A percentile compares a stretch with the other conserved stretches of the same genome.
Conservation (phyloP, 257 asterid species). For the Jacaranda copaia region DNA sequence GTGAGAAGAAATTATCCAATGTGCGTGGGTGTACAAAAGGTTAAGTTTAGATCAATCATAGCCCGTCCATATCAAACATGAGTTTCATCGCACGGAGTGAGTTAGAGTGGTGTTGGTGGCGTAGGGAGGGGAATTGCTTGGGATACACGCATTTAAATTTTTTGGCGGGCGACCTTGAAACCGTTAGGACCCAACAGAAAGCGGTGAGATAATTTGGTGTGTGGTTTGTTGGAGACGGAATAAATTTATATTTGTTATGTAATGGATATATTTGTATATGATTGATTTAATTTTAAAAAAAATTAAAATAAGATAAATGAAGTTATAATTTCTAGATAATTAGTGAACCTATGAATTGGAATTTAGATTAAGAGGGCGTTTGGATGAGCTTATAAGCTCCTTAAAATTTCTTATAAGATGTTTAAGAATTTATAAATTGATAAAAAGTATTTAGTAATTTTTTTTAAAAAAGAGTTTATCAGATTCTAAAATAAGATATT, state of each 20-base stretch:
- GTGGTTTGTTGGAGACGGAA: constrained; percentile 4
- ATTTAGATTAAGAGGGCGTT: no score
- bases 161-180: constrained; percentile 31
- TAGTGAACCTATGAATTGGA: no score
- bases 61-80: neutral
- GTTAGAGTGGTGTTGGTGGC: constrained; percentile 31
- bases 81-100: neutral
- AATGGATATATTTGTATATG: neutral
- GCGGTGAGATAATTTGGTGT: neutral
- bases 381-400: no score
- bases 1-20: constrained; percentile 24
- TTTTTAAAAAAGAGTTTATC: no score
- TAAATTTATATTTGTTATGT: neutral
- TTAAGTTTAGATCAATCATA: constrained; percentile 11
- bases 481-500: no score
- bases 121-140: constrained; percentile 40
- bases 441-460: no score
- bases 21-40: constrained; percentile 31
- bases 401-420: no score
- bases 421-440: no score
- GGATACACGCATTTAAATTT: constrained; percentile 42
- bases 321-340: no score
- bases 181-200: constrained; percentile 24
- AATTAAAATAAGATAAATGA: no score
- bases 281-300: no score